Evolutionary conservation across 2,329 filamentous ascomycete species (phyloP).

Genomic region (Hypoxylon sp.): DNA sequence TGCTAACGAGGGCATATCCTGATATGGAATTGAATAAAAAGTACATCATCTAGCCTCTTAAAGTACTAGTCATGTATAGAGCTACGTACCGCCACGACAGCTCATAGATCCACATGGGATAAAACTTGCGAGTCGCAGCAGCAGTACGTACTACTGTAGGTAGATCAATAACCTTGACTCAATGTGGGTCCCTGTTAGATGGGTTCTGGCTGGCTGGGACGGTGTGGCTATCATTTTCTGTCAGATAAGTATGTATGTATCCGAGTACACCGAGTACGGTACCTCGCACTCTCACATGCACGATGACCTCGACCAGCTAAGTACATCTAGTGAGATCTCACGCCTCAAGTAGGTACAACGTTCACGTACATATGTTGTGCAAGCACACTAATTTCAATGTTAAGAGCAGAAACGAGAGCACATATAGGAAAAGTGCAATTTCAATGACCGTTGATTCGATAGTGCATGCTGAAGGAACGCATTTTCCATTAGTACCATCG

Average conservation of each 20-base stretch:
- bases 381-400: constrained; percentile 38
- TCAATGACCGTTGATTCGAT: constrained; percentile 18
- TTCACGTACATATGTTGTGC: constrained; percentile 42
- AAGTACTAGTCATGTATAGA: constrained; percentile 18
- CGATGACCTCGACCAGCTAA: constrained; percentile 33
- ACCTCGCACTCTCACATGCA: constrained; percentile 16
- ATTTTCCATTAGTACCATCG: constrained; percentile 3
- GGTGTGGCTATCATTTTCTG: constrained; percentile 24
- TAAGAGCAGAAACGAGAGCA: constrained; percentile 7
- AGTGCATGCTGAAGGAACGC: constrained; percentile 4
- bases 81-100: constrained; percentile 14
- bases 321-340: constrained; percentile 25
- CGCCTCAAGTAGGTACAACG: constrained; percentile 23
- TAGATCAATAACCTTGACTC: constrained; percentile 10
- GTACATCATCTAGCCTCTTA: constrained; percentile 8
- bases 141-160: constrained; percentile 13
- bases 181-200: constrained; percentile 26
- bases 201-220: constrained; percentile 26
- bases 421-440: constrained; percentile 22
- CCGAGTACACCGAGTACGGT: constrained; percentile 18
- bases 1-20: constrained; percentile 25
- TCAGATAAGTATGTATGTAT: no score
- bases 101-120: constrained; percentile 28
- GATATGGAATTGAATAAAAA: constrained; percentile 8
- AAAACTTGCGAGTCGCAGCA: constrained; percentile 25